Evolutionary conservation across 352 stramenopile species (phyloP).

Genomic region (Pythium vanterpoolii): DNA sequence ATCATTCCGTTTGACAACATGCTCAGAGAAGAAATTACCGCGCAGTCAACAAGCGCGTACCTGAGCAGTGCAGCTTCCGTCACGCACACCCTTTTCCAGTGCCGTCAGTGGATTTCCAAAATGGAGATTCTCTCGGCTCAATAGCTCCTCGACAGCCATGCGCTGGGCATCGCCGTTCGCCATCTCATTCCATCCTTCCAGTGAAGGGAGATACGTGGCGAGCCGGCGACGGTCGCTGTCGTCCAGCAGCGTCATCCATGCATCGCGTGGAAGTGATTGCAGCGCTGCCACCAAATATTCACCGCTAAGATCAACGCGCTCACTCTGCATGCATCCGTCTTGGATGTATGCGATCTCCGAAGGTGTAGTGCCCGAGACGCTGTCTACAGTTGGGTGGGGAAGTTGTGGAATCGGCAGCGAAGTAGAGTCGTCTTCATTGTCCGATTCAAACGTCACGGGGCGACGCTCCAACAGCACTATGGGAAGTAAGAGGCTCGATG

Average conservation of each 20-base stretch:
- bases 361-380: background rate
- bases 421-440: constrained; percentile 8
- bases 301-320: background rate
- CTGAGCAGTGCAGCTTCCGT: background rate
- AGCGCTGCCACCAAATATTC: constrained; percentile 1
- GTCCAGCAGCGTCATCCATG: constrained; percentile 17
- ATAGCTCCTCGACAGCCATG: constrained; percentile 6
- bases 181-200: constrained; percentile 10
- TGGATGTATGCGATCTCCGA: constrained; percentile 8
- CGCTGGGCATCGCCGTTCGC: constrained; percentile 10
- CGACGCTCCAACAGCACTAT: constrained; percentile 9
- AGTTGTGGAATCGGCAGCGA: background rate
- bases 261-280: constrained; percentile 2
- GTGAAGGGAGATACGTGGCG: background rate
- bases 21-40: background rate
- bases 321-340: background rate
- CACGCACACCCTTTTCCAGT: background rate
- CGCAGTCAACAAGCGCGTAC: background rate
- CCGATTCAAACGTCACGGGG: constrained; percentile 16
- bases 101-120: constrained; percentile 15
- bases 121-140: constrained; percentile 14
- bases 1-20: background rate
- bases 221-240: constrained; percentile 4
- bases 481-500: background rate
- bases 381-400: too few relatives aligned